Percentiles rank a stretch among this genome's conserved stretches.
Evolutionary conservation across 768 basidiomycete genomes (phyloP).

Genomic region (Hericium erinaceus): DNA sequence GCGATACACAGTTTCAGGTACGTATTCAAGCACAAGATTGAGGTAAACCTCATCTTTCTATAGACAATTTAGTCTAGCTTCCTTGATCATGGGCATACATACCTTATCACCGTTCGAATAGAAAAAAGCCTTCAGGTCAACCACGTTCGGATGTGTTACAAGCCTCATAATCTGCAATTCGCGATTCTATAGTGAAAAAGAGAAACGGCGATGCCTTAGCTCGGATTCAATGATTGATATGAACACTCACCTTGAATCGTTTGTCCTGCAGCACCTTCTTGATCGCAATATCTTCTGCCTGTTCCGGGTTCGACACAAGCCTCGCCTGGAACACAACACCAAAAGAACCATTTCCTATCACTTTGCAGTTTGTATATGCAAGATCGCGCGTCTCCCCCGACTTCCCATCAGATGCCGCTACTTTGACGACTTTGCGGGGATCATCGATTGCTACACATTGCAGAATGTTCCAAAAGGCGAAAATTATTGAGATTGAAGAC

Average conservation of each 20-base stretch:
- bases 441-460: slow-evolving; percentile 72
- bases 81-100: slow-evolving; percentile 15
- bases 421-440: slow-evolving; percentile 92
- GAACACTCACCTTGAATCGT: slow-evolving; percentile 89
- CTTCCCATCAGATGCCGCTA: slow-evolving; percentile 93
- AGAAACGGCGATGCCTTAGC: background rate
- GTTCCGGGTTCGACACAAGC: slow-evolving; percentile 57
- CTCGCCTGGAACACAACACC: slow-evolving; percentile 97
- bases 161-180: slow-evolving; percentile 99
- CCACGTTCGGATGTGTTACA: slow-evolving; percentile 94
- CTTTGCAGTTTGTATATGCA: slow-evolving; percentile 94
- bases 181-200: slow-evolving; percentile 61
- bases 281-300: slow-evolving; percentile 89
- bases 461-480: slow-evolving; percentile 18
- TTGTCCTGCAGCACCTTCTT: slow-evolving; percentile 99
- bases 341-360: slow-evolving; percentile 98
- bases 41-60: slow-evolving; percentile 99
- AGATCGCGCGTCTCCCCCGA: slow-evolving; percentile 80
- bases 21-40: slow-evolving; percentile 98
- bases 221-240: background rate
- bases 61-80: background rate
- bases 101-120: slow-evolving; percentile 99
- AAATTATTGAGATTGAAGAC: background rate
- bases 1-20: slow-evolving; percentile 98
- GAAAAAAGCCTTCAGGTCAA: slow-evolving; percentile 96